Evolutionary conservation across 371 early-diverging fungal species (phyloP), one percentile per base, ranked within the genome.

Genomic region (Funneliformis caledonium): DNA sequence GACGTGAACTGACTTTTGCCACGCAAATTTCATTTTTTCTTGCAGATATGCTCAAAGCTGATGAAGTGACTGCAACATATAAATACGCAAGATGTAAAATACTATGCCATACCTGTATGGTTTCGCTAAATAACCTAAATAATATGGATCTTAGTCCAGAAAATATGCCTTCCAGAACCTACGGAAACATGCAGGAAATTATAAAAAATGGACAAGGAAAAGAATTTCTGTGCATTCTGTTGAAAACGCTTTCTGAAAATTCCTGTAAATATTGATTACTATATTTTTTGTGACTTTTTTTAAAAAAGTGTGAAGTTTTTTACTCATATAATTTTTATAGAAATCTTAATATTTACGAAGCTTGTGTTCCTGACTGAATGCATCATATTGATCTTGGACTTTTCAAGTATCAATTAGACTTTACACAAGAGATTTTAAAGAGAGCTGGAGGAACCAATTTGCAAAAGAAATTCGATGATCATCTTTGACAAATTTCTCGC

Each of bases 331-430:
- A 37, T 37, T 37, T 37, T 37, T 2, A 2, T 37, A 65, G 6
- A 26, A 67, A 67, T 14, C 31, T 67, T 26, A 67, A 67, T n/a
- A 67, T 67, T 31, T 67, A 67, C 26, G 42, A 67, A 67, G 67
- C 42, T 7, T 67, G 14, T 31, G 14, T 67, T 33, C 42, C 67
- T 67, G 26, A 67, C 31, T 26, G 1, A 26, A 67, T 67, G 60
- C 12, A 60, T 60, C 60, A 60, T 60, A 60, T 60, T 14, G 60
- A 60, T 14, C 60, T 60, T 7, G 60, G 60, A 12, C 60, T 60
- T 1, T 60, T 60, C 12, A 60, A 60, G 2, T 60, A 60, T 60
- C 2, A 67, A 12, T 67, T 22, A 26, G 6, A 26, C 26, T 67
- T 2, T 14, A 67, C 14, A 0, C n/a, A 19, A 31, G 67, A 67